Evolutionary conservation across 129 eudicot genomes (phyloP), one percentile per base, ranked within the genome.

Genomic region (Centrapalus pauciflorus): DNA sequence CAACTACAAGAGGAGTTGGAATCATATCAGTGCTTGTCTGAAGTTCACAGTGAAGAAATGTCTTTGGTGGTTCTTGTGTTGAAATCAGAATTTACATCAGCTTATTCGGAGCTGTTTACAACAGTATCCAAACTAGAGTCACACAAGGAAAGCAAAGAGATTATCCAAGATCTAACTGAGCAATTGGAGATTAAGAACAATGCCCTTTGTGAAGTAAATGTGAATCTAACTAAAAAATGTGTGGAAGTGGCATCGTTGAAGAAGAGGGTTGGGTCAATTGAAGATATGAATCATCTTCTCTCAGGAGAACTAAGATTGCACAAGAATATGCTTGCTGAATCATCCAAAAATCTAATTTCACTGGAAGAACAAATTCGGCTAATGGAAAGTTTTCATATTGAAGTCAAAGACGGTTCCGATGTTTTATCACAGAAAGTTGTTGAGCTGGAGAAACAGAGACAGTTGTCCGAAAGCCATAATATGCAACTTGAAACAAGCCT

Each of bases 31-130:
- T 77, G 60, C 54, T 56, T 67, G 24, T 35, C 79, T 37, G 83
- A 85, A 63, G 61, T 73, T 60, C 76, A 80, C 38, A 59, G 48
- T 48, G 92, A 79, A 51, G 92, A 85, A 69, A 69, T 48, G 3
- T 73, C 72, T 57, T n/a, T 46, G 3, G 67, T 82, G 17, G 50
- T 76, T 52, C 65, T 82, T 69, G 79, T 79, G 40, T 69, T 85
- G 72, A 79, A 68, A 74, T 76, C 92, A 28, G 79, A 76, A 34
- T 80, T 72, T 70, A 24, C 71, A 37, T 74, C 56, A 67, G 78
- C 70, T 70, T 76, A 68, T 54, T 70, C 71, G 12, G 69, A 81
- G 38, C 48, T 84, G 40, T 26, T 64, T 63, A 52, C 58, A 37
- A 65, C 37, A 38, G 66, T 64, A 57, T 55, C 46, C 24, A 50